These are phyloP conservation scores for Flaveria brownii DNA, from an alignment of 129 eudicot genomes.

Conservation along the genomic window DNA sequence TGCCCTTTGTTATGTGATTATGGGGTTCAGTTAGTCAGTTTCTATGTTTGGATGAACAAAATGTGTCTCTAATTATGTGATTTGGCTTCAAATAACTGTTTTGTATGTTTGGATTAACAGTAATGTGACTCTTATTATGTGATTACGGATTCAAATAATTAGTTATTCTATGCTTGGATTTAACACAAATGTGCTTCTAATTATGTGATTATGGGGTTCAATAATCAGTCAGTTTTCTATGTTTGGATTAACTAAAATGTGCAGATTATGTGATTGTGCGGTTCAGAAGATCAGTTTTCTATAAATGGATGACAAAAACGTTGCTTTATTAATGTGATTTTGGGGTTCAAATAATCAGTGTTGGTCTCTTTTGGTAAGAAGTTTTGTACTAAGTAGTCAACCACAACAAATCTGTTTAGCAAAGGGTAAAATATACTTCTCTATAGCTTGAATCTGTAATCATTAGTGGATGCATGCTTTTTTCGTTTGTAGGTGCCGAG, in stretches of 20 bases:
- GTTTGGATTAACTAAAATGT: neutral
- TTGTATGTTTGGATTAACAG: neutral
- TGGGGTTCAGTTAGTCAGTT: neutral
- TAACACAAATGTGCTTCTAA: neutral
- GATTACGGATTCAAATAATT: neutral
- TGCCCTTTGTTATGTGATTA: constrained; percentile 1
- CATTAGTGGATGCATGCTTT: neutral
- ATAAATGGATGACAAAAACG: neutral
- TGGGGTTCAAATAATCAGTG: neutral
- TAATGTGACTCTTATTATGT: neutral
- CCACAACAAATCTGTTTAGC: neutral
- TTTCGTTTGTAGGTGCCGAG: constrained; percentile 7
- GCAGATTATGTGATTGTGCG: neutral
- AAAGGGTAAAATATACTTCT: neutral
- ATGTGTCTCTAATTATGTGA: constrained; percentile 3
- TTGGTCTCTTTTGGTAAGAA: neutral
- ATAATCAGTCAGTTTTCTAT: neutral
- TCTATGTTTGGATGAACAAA: neutral
- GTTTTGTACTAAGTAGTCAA: neutral
- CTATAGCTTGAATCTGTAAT: neutral
- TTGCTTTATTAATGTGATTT: neutral
- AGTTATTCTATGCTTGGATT: neutral
- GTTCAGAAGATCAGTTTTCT: neutral
- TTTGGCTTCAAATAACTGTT: neutral
- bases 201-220: neutral